Evolutionary conservation across 768 basidiomycete genomes (phyloP).

Genomic region (Mycena alexandri): DNA sequence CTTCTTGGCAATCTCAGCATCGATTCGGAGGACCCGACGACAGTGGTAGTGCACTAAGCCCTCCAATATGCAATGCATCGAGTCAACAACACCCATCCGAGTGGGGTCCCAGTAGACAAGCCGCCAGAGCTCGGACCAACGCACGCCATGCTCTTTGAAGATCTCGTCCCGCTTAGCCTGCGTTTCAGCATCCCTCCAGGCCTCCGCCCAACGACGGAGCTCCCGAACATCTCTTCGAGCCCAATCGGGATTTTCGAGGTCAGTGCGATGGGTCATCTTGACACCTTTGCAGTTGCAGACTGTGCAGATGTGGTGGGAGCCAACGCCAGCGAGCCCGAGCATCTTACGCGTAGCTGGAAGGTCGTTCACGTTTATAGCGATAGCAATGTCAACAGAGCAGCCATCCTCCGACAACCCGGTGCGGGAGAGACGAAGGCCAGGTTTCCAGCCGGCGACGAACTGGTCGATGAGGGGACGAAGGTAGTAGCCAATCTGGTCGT

Average conservation of each 20-base stretch:
- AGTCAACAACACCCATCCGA: conserved; percentile 43
- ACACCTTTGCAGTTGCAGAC: conserved; percentile 42
- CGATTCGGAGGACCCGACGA: no score
- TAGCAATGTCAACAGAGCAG: conserved; percentile 19
- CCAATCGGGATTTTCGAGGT: conserved; percentile 33
- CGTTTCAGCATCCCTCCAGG: conserved; percentile 26
- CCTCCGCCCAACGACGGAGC: conserved; percentile 32
- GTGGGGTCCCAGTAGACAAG: conserved; percentile 48
- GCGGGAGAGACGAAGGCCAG: conserved; percentile 30
- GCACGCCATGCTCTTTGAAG: conserved; percentile 38
- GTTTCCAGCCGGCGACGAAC: conserved; percentile 37
- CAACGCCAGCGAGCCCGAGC: conserved; percentile 38
- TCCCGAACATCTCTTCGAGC: conserved; percentile 25
- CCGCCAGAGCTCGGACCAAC: conserved; percentile 44
- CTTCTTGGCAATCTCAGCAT: conserved; percentile 26
- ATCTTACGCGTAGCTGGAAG: conserved; percentile 45
- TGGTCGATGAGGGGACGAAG: conserved; percentile 45
- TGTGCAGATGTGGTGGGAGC: conserved; percentile 44
- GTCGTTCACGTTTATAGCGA: conserved; percentile 44
- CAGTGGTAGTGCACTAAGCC: no score
- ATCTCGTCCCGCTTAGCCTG: conserved; percentile 34
- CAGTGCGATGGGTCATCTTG: conserved; percentile 27
- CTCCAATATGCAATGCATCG: conserved; percentile 47
- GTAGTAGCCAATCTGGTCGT: conserved; percentile 44
- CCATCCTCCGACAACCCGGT: conserved; percentile 22